Base-by-base conservation (phyloP, 2,329 filamentous ascomycete species). In the Purpureocillium lavendulum region DNA sequence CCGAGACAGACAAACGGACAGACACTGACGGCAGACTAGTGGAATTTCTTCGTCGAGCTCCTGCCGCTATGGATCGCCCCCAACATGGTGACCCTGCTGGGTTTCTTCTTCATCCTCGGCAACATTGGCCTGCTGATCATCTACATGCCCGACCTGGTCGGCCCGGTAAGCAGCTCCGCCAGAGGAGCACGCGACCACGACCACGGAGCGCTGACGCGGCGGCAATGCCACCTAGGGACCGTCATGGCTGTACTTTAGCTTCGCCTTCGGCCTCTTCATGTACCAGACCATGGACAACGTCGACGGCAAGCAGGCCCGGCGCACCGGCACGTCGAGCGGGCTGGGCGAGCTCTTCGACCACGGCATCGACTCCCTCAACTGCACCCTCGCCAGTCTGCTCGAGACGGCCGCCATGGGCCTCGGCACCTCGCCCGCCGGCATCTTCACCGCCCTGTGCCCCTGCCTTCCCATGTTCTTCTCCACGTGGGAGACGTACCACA, bases 261-360 rank as follows among this genome's bases (percentile, higher is more conserved):
- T 97, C 61, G 90, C 89, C 2, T 77, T 94, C 49, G 92, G 92
- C 31, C 75, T 98, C 43, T 98, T 94, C 83, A 92, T 94, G 86
- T 94, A 97, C 65, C 94, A 92, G 52, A 98, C 92, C 12, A 89
- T 98, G 83, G 92, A 98, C 70, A 98, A 98, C 61, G 84, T 97
- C 48, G 92, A 98, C 62, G 92, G 92, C 51, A 98, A 98, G 67
- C 92, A 98, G 69, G 92, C 92, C 42, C 77, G 92, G 48, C 77
- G 92, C 54, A 98, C 92, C 4, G 89, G 90, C 39, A 96, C 90
- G 4, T 97, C 90, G 24, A 96, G 88, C 59, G 87, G 87, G 1
- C 73, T 98, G 18, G 92, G 92, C 51, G 92, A 98, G 65, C 79
- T 98, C 12, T 98, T 98, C 65, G 92, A 98, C 65, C 92, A 98